Base-by-base conservation (phyloP, 768 basidiomycete genomes). In the Paxillus involutus region DNA sequence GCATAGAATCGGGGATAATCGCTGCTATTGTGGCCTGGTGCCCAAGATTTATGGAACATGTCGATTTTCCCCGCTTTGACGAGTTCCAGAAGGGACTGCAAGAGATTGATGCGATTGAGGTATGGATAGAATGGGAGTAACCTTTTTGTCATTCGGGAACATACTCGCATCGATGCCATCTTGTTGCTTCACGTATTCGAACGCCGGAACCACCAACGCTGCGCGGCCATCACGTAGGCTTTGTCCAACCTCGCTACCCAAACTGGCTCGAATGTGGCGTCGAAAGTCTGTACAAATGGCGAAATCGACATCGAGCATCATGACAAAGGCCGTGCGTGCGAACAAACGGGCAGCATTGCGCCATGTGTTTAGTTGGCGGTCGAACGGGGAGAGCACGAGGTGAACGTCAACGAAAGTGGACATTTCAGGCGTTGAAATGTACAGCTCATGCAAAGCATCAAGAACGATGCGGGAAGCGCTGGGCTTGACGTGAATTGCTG, bases 261-360 rank as follows among this genome's bases (percentile, higher is more conserved):
- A 61, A 59, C 75, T 76, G 11, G 71, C 71, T 48, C 77, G 78
- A 57, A 91, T 73, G 9, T 80, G 75, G 29, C 71, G 65, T 53
- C 88, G 79, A 69, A 92, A 90, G 72, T 91, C 84, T 44, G 93
- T 93, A 67, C 91, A 92, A 11, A 89, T 70, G 32, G 81, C 86
- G 68, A 95, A 94, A 68, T 94, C 92, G 56, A 94, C 86, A 66
- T 95, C 94, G 48, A 94, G 83, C 86, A 94, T 89, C 85, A 94
- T 89, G 53, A 94, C 81, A 60, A 83, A 91, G 58, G 88, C 82
- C 8, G 93, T 93, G 13, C 90, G 81, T 4, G 91, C 86, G 62
- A 92, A 91, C 47, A 91, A 75, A 40, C 93, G 83, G 3, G 92
- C 93, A 41, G 85, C 81, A 67, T 94, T 94, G 33, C 93, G 80